Percentiles rank a stretch among this genome's conserved stretches.
Conservation (phyloP, 805 yeast species). For the Yamadazyma phyllophila region DNA sequence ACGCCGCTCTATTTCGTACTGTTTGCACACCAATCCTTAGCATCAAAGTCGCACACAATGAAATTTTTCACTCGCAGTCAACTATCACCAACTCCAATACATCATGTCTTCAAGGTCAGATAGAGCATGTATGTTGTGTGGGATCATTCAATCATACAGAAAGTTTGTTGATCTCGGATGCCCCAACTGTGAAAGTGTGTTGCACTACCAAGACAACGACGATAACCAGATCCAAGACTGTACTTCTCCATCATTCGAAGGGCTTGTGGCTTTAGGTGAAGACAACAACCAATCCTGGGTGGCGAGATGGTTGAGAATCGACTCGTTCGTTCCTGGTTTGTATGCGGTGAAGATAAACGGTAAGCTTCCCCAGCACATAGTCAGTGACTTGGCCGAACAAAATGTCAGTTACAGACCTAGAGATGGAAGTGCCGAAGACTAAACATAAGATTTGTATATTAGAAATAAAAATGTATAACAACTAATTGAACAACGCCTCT, state of each 20-base stretch:
- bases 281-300: slow-evolving; percentile 86
- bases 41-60: neutral
- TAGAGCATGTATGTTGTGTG: slow-evolving; percentile 97
- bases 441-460: slow-evolving; percentile 8
- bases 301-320: slow-evolving; percentile 92
- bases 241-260: slow-evolving; percentile 96
- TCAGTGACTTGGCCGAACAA: slow-evolving; percentile 66
- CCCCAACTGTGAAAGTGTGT: slow-evolving; percentile 91
- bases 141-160: slow-evolving; percentile 77
- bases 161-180: slow-evolving; percentile 82
- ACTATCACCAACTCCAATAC: neutral
- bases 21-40: neutral
- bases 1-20: neutral
- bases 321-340: slow-evolving; percentile 81
- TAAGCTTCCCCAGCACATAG: slow-evolving; percentile 81
- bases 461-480: neutral
- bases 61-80: slow-evolving; percentile 2
- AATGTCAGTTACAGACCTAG: slow-evolving; percentile 90
- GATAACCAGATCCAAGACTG: slow-evolving; percentile 84
- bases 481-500: slow-evolving; percentile 7
- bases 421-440: slow-evolving; percentile 82
- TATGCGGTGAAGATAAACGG: slow-evolving; percentile 95
- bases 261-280: slow-evolving; percentile 85
- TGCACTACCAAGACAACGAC: slow-evolving; percentile 74
- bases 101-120: slow-evolving; percentile 60